Evolutionary conservation across 805 yeast genomes (phyloP), one percentile per base, ranked within the genome.

Genomic region (Starmerella vaccinii): DNA sequence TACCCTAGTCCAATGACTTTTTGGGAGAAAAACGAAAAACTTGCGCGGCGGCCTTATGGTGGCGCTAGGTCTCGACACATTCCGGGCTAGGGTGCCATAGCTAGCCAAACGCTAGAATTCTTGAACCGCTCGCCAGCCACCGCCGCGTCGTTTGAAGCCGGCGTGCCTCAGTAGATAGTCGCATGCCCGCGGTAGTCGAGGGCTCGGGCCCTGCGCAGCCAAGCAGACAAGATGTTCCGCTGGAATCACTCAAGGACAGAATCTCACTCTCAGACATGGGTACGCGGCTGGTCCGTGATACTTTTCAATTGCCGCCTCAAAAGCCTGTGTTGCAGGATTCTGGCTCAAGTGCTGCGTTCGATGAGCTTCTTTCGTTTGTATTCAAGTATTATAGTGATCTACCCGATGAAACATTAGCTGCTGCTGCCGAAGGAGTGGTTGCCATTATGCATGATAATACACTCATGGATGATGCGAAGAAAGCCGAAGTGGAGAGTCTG

Each of bases 191-290:
- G 13, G 32, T 51, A 1, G 26, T 51, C 12, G 47, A 46, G 26
- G 13, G 12, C 15, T 10, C 9, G 7, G 40, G 32, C 13, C 21
- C 26, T 6, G 4, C 13, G 8, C 10, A 40, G 3, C 9, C 18
- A 2, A 40, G 24, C 3, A 23, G 9, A 22, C 38, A 27, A 12
- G 51, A 48, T 40, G 26, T 23, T 6, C 22, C 38, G 3, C 47
- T 47, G 16, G 49, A 77, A 49, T 79, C 92, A 0, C 69, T 87
- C 61, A 76, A 71, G 7, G 92, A 92, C 4, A 76, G 72, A 53
- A 71, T 88, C 16, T 67, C 79, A 2, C 65, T 76, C 47, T 70
- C 72, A 37, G 92, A 84, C 44, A 77, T 87, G 82, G 95, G 92
- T 0, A 59, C 76, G 2, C 60, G 75, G 37, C 68, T 63, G 8